These are phyloP conservation scores for Chloris gayana DNA, from an alignment of 176 grass and related monocot species.

Conservation along the genomic window DNA sequence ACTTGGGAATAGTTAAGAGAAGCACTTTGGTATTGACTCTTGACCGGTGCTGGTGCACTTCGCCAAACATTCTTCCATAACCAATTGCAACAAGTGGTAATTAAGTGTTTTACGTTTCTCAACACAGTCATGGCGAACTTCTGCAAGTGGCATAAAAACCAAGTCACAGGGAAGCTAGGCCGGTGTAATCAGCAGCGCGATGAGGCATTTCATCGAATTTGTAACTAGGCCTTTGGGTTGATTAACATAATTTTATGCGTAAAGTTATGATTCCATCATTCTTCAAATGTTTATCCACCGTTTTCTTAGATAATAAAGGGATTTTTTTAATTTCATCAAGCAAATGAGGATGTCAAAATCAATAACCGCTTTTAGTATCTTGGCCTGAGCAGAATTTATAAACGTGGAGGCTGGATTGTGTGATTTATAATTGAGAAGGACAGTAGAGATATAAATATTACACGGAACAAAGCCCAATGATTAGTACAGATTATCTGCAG, in stretches of 20 bases:
- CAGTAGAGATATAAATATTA: neutral
- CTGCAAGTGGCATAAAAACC: conserved; percentile 18
- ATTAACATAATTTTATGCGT: too few relatives aligned
- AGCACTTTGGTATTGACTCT: neutral
- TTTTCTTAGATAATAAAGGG: too few relatives aligned
- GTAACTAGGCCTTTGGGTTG: neutral
- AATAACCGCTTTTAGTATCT: neutral
- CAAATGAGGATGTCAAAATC: too few relatives aligned
- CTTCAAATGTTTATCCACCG: too few relatives aligned
- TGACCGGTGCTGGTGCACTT: neutral
- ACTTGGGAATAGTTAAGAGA: neutral
- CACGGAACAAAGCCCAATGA: neutral
- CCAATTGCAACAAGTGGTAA: conserved; percentile 11
- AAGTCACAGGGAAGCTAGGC: neutral
- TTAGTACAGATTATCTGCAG: neutral
- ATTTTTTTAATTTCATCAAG: too few relatives aligned
- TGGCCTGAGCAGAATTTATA: neutral
- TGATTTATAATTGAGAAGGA: neutral
- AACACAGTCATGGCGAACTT: conserved; percentile 38
- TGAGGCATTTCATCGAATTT: neutral
- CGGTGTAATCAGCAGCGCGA: neutral
- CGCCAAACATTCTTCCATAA: conserved; percentile 44
- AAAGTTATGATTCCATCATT: too few relatives aligned
- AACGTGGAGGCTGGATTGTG: neutral
- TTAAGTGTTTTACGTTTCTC: conserved; percentile 13